Conservation (phyloP, 192 early-diverging fungal genomes). For the Allomyces arbusculus region DNA sequence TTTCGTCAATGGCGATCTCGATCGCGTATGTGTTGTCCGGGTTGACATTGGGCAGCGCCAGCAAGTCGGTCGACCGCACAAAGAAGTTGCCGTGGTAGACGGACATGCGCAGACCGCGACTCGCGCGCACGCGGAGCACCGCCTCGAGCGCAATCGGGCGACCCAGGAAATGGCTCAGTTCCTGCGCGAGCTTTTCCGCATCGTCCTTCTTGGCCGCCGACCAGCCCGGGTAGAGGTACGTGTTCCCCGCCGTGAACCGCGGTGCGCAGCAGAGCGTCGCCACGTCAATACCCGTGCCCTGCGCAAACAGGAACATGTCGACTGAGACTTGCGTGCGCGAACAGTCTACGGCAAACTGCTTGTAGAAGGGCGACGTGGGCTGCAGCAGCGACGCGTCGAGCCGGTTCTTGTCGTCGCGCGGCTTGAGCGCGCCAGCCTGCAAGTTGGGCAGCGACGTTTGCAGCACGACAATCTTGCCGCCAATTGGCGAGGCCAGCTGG, state of each 20-base stretch:
- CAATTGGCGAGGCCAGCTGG: slow-evolving; percentile 59
- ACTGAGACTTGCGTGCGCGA: slow-evolving; percentile 71
- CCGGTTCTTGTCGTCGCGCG: slow-evolving; percentile 66
- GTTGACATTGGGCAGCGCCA: slow-evolving; percentile 77
- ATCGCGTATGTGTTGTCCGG: slow-evolving; percentile 80
- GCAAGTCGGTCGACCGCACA: slow-evolving; percentile 75
- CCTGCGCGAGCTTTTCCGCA: slow-evolving; percentile 58
- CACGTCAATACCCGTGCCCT: slow-evolving; percentile 59
- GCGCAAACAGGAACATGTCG: slow-evolving; percentile 72
- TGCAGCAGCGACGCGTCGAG: slow-evolving; percentile 67
- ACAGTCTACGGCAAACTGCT: slow-evolving; percentile 74
- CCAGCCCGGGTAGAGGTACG: slow-evolving; percentile 77
- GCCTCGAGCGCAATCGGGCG: slow-evolving; percentile 72
- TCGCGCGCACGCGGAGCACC: slow-evolving; percentile 77
- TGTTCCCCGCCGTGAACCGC: slow-evolving; percentile 73
- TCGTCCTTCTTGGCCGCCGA: slow-evolving; percentile 65
- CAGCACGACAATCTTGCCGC: slow-evolving; percentile 75
- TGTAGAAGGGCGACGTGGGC: slow-evolving; percentile 74
- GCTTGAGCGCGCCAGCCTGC: slow-evolving; percentile 58
- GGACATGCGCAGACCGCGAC: slow-evolving; percentile 60
- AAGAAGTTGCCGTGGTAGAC: slow-evolving; percentile 96
- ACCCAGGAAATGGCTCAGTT: slow-evolving; percentile 59
- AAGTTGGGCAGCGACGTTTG: slow-evolving; percentile 65
- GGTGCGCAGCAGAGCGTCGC: slow-evolving; percentile 53
- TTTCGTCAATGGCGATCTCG: slow-evolving; percentile 58